A percentile compares a stretch with the other conserved stretches of the same genome.
Evolutionary conservation across 345 rosid genomes (phyloP).

Genomic region (Toxicodendron radicans): DNA sequence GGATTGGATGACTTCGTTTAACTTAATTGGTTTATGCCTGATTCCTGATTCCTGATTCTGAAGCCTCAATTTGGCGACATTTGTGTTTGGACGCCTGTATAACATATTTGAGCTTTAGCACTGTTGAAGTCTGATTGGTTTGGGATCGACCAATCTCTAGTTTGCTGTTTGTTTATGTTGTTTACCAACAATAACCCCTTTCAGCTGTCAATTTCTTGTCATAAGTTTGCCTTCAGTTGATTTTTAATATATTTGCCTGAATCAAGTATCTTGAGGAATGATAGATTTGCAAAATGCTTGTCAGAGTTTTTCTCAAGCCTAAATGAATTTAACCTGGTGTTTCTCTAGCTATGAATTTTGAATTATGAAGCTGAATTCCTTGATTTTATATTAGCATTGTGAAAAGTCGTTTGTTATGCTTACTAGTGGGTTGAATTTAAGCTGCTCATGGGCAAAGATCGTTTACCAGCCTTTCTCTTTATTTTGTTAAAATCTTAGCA

Average conservation of each 20-base stretch:
- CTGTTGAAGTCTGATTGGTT: neutral
- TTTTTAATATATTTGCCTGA: neutral
- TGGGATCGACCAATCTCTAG: neutral
- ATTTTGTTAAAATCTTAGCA: neutral
- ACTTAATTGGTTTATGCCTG: neutral
- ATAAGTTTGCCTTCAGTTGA: neutral
- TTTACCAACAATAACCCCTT: neutral
- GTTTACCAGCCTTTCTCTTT: neutral
- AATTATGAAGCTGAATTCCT: neutral
- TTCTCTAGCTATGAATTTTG: neutral
- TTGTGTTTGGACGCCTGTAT: neutral
- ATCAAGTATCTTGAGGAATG: neutral
- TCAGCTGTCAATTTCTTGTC: neutral
- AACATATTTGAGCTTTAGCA: neutral
- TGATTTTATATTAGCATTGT: neutral
- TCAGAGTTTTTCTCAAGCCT: neutral
- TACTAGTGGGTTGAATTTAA: neutral
- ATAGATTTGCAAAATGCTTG: neutral
- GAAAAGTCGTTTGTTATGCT: neutral
- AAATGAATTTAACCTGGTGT: neutral
- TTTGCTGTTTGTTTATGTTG: neutral
- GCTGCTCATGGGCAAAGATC: neutral
- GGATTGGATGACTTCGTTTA: constrained; percentile 1
- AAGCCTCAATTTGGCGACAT: neutral
- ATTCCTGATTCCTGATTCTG: neutral